phyloP scores from a whole-genome alignment of 352 stramenopile genomes.

The Pythium rhizo-oryzae region DNA sequence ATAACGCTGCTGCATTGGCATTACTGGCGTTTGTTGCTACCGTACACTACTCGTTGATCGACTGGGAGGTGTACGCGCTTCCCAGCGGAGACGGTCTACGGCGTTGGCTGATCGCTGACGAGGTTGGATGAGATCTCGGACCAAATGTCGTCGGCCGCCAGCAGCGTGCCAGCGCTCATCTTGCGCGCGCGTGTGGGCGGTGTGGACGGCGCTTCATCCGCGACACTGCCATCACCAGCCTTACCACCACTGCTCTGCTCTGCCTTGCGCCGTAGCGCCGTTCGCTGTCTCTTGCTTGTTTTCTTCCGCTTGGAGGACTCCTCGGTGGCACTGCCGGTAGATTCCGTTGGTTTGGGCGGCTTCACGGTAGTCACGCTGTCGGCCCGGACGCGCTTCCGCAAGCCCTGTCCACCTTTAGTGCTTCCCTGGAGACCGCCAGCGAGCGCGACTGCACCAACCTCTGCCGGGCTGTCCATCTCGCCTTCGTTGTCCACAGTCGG shows the following conservation, averaged over 20 bases:
- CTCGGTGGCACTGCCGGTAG: not conserved
- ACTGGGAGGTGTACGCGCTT: too few relatives aligned
- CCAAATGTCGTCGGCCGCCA: conserved; percentile 69
- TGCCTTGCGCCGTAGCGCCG: not conserved
- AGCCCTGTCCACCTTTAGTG: not conserved
- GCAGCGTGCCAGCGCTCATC: conserved; percentile 68
- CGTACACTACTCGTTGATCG: not conserved
- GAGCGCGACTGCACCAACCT: conserved; percentile 25
- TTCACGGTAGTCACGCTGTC: not conserved
- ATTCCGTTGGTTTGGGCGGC: not conserved
- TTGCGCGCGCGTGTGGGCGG: conserved; percentile 38
- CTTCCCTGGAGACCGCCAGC: not conserved
- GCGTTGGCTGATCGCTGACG: conserved; percentile 32
- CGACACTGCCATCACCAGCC: not conserved
- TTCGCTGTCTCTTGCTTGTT: conserved; percentile 7
- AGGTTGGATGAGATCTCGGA: conserved; percentile 62
- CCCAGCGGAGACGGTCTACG: conserved; percentile 6
- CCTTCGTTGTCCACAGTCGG: conserved; percentile 12
- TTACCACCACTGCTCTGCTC: not conserved
- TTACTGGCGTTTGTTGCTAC: not conserved
- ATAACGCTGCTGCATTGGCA: not conserved
- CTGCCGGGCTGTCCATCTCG: conserved; percentile 18
- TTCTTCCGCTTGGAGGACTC: conserved; percentile 20
- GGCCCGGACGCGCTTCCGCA: conserved; percentile 1
- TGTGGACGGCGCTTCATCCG: conserved; percentile 10